Base-by-base conservation (phyloP, 139 green algal species). In the Coelastrella sp. region DNA sequence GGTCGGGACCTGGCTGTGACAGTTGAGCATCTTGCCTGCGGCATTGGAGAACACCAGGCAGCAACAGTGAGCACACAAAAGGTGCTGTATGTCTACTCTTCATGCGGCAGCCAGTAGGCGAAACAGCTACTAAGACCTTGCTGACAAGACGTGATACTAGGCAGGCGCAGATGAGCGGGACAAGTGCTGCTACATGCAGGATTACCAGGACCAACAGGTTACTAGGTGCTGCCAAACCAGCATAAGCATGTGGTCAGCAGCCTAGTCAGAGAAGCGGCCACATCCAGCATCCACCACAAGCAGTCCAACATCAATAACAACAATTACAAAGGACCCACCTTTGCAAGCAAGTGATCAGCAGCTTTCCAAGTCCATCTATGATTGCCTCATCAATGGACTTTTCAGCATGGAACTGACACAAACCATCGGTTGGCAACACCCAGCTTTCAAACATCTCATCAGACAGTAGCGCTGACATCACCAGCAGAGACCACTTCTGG, bases 401-500 rank as follows among this genome's bases (percentile, higher is more conserved):
- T 32, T 76, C 14, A 14, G n/a, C 7, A 17, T 76, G 68, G 68
- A 76, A 76, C 68, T 76, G 68, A 23, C 68, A 32, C 17, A 76
- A 23, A 47, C 58, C 19, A 64, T 66, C 57, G n/a, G 32, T 20
- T 6, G 85, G 85, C 74, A 90, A 73, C 19, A 54, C 56, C 22
- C 56, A 80, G 73, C 80, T 14, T 17, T 76, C 19, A 54, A 83
- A 54, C n/a, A 77, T 22, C 7, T 58, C 73, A 19, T 90, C 85
- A 23, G 22, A 61, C 74, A 90, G 22, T 73, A 90, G 59, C 73
- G 32, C 23, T 3, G 85, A 80, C 58, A 20, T 7, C 73, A 90
- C 64, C 22, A 83, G 22, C 73, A 83, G 59, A 73, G 73, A n/a
- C 85, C 85, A 90, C 85, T 90, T 90, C 58, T 64, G 22, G n/a